Evolutionary conservation across 106 monocot genomes (phyloP), one percentile per base, ranked within the genome.

Genomic region (Narthecium ossifragum): DNA sequence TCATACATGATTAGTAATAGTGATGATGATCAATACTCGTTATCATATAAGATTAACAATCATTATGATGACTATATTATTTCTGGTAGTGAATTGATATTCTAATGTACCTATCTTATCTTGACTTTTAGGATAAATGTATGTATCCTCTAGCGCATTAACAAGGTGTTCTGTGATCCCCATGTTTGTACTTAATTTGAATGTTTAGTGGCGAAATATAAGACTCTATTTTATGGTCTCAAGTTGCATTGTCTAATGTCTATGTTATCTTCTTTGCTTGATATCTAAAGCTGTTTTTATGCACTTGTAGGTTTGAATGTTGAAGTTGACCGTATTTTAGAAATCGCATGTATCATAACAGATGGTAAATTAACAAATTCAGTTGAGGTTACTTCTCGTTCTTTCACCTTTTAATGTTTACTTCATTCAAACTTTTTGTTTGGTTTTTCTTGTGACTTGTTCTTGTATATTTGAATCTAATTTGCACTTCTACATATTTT

Each of bases 301-400:
- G 2, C 23, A 20, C 34, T 0, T 67, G 60, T 59, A 98, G 96
- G 96, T 60, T 69, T 98, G 74, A 46, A 87, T 79, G 60, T 90
- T 72, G 73, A 84, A 74, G 74, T 73, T 56, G 96, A 98, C 45
- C 75, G 86, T 53, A 98, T 90, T 70, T 67, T 98, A 63, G 96
- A 98, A 78, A 98, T 98, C 48, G 90, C 90, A 75, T 98, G 96
- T 84, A 47, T 98, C 59, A 64, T 98, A 64, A 98, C 96, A 46
- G 83, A 98, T 62, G 90, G 96, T 55, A 86, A 74, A 31, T 70
- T 98, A 47, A 77, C 70, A 57, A 84, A 90, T 60, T 78, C 67
- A 53, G 26, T 98, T 3, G 96, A 98, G 83, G 96, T 98, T n/a
- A n/a, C n/a, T n/a, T 62, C 59, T 40, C 40, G 60, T 45, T 62